Percentiles rank a stretch among this genome's conserved stretches.
phyloP scores from a whole-genome alignment of 371 early-diverging fungal genomes.

The Massospora cicadina region DNA sequence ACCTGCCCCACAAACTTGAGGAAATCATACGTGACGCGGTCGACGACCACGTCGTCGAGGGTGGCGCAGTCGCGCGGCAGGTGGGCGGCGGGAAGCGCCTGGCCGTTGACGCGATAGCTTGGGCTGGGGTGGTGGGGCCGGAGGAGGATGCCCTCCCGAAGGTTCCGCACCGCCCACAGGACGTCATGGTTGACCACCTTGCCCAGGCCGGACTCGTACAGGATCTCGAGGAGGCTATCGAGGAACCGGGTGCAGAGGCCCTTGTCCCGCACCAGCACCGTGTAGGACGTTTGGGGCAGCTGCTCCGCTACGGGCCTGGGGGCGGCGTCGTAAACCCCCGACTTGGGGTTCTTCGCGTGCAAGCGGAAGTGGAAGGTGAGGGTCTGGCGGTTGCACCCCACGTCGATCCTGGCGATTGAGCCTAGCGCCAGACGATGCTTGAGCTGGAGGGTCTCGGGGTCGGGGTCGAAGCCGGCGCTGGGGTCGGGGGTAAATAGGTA shows the following conservation, averaged over 20 bases:
- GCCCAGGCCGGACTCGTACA: not conserved
- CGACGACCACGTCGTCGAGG: constrained; percentile 22
- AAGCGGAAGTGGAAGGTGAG: constrained; percentile 1
- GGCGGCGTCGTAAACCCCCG: not conserved
- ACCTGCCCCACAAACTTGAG: constrained; percentile 28
- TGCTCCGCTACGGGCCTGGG: not conserved
- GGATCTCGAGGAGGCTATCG: not conserved
- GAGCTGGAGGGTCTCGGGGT: not conserved
- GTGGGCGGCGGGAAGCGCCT: not conserved
- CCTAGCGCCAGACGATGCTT: not conserved
- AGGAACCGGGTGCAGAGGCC: not conserved
- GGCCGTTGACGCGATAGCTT: not conserved
- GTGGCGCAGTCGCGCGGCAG: constrained; percentile 18
- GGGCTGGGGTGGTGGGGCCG: not conserved
- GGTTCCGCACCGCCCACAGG: not conserved
- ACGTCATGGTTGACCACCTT: constrained; percentile 8
- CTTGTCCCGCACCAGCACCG: not conserved
- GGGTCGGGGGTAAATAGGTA: not conserved
- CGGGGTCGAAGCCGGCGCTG: not conserved
- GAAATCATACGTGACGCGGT: constrained; percentile 35
- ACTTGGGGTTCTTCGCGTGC: not conserved
- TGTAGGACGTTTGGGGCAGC: not conserved
- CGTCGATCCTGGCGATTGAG: not conserved
- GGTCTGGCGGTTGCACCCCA: constrained; percentile 4
- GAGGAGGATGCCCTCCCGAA: not conserved